Percentiles rank a stretch among this genome's conserved stretches.
These are phyloP conservation scores for Trypanosoma boissoni DNA, from an alignment of 208 protist genomes.

Conservation along the genomic window DNA sequence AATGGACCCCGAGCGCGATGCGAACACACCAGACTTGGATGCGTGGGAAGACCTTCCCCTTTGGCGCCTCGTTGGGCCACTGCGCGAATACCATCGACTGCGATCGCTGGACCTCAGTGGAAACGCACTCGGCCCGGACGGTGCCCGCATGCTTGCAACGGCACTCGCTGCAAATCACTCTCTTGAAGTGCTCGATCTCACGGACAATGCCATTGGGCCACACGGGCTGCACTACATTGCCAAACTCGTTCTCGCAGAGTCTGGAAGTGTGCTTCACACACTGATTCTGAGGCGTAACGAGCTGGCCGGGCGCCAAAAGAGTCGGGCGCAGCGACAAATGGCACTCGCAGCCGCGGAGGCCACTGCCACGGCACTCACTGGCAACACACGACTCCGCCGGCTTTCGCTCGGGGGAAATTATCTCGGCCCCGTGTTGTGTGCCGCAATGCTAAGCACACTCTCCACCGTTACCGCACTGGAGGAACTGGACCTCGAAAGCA, in stretches of 20 bases:
- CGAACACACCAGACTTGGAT: constrained; percentile 26
- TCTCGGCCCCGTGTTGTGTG: constrained; percentile 61
- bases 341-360: constrained; percentile 40
- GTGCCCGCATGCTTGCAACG: constrained; percentile 76
- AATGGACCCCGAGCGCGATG: constrained; percentile 43
- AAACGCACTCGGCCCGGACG: constrained; percentile 59
- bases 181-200: constrained; percentile 71
- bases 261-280: constrained; percentile 47
- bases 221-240: constrained; percentile 68
- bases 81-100: constrained; percentile 73
- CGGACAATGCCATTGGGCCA: constrained; percentile 72
- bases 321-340: constrained; percentile 30
- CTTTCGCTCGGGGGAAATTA: constrained; percentile 73
- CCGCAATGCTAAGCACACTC: constrained; percentile 52
- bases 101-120: constrained; percentile 71
- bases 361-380: constrained; percentile 47
- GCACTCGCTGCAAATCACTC: constrained; percentile 69
- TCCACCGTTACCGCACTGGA: constrained; percentile 37
- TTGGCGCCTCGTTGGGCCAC: constrained; percentile 66
- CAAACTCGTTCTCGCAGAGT: constrained; percentile 43
- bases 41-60: constrained; percentile 72
- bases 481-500: constrained; percentile 72
- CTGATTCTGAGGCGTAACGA: constrained; percentile 51
- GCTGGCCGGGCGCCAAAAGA: constrained; percentile 30
- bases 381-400: constrained; percentile 45